Evolutionary conservation across 768 basidiomycete species (phyloP).

Genomic region (Phallus indusiatus): DNA sequence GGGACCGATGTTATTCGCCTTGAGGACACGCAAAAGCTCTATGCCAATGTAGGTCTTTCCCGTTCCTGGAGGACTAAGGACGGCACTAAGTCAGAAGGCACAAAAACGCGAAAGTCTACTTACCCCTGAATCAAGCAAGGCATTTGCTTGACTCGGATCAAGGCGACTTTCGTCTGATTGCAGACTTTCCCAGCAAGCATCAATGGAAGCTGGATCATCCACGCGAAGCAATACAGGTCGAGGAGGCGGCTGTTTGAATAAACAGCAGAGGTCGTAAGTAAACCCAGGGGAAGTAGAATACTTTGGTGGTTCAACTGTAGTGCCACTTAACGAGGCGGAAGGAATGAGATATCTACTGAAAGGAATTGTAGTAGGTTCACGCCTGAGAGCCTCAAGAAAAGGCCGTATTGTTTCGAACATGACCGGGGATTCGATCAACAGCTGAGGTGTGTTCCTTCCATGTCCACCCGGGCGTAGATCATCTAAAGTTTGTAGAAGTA

Average conservation of each 20-base stretch:
- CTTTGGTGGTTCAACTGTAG: constrained; percentile 38
- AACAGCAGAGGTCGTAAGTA: constrained; percentile 41
- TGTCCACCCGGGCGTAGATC: constrained; percentile 13
- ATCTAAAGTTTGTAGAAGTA: constrained; percentile 40
- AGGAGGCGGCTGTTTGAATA: constrained; percentile 35
- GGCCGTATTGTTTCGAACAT: constrained; percentile 63
- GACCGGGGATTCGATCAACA: constrained; percentile 53
- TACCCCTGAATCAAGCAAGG: constrained; percentile 66
- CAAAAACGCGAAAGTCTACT: constrained; percentile 1
- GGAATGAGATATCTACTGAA: constrained; percentile 42
- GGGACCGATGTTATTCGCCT: constrained; percentile 20
- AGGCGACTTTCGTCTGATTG: constrained; percentile 36
- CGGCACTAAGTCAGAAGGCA: background rate
- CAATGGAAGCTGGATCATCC: constrained; percentile 34
- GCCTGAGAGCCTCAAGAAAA: constrained; percentile 51
- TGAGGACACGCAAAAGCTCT: constrained; percentile 59
- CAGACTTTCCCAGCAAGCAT: constrained; percentile 37
- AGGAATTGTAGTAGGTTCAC: constrained; percentile 47
- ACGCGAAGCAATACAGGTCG: constrained; percentile 32
- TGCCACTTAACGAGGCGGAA: constrained; percentile 25
- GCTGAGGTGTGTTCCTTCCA: background rate
- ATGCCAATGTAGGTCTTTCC: constrained; percentile 70
- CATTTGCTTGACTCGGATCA: constrained; percentile 64
- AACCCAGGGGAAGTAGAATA: constrained; percentile 50
- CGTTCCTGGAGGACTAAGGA: constrained; percentile 62